Base-by-base conservation (phyloP, 805 yeast species). In the Saccharomycopsis fibuligera region DNA sequence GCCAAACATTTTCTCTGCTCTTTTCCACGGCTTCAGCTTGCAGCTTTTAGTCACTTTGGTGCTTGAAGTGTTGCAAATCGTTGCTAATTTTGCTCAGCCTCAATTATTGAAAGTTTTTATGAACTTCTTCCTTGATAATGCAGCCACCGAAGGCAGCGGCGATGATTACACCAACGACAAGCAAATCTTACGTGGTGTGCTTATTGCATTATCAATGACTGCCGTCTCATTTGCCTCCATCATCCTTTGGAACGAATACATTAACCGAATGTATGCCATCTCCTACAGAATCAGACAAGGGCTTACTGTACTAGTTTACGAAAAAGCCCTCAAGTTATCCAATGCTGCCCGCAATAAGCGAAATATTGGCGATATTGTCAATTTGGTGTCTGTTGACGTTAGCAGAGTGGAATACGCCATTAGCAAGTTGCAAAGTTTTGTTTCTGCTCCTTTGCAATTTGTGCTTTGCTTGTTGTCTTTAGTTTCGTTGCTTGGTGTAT, bases 361-460 rank as follows among this genome's bases (percentile, higher is more conserved):
- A 55, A 66, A 87, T 1, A 75, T 90, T 2, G 95, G 96, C 56
- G 95, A 86, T 55, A 84, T 88, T 45, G 74, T 87, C 55, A 87
- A 86, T 58, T 70, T 83, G 58, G 75, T 86, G 71, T 77, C 93
- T 17, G 90, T 85, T 29, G 96, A 88, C 67, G 79, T 85, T 10
- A 67, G 68, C 42, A 70, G 84, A 53, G 67, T 87, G 25, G 85
- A 81, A 59, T 79, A 76, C 35, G 64, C 84, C 47, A 63, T 77
- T n/a, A 69, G 70, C 41, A 72, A 75, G 52, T 64, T 81, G 23
- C 81, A 77, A 55, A 69, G 73, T 3, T 57, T 81, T 49, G 64
- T 82, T 22, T 73, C 83, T 39, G 78, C 81, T 1, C 88, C 88
- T 4, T 62, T 78, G 16, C 70, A 79, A 50, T 65, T 83, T 33